Percentiles rank a stretch among this genome's conserved stretches.
Evolutionary conservation across 441 rosid species (phyloP).

Genomic region (Adansonia gregorii): DNA sequence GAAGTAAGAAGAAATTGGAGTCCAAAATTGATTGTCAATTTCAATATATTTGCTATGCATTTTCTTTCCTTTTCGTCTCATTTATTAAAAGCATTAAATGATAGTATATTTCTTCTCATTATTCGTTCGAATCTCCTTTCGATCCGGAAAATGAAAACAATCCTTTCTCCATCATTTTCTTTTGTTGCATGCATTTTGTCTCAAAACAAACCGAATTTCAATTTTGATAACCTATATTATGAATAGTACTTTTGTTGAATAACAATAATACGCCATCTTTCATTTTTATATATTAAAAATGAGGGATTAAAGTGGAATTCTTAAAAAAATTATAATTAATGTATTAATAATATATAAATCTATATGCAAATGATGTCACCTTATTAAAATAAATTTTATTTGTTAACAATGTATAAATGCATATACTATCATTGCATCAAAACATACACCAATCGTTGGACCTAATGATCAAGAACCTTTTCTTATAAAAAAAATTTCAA

Average conservation of each 20-base stretch:
- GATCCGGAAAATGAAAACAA: not conserved
- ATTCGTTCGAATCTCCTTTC: not conserved
- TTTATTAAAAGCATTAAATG: not conserved
- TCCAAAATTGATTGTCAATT: not conserved
- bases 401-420: no score
- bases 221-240: not conserved
- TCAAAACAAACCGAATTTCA: not conserved
- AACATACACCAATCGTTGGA: no score
- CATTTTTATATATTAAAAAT: not conserved
- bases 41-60: not conserved
- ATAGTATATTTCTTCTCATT: conserved; percentile 1
- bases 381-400: no score
- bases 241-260: not conserved
- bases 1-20: not conserved
- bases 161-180: not conserved
- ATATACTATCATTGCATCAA: no score
- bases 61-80: not conserved
- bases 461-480: no score
- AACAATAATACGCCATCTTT: not conserved
- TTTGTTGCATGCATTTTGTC: not conserved
- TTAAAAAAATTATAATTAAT: not conserved
- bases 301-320: not conserved
- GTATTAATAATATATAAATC: no score
- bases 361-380: no score
- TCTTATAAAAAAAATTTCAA: no score